A percentile compares a stretch with the other conserved stretches of the same genome.
These are phyloP conservation scores for Colletotrichum truncatum DNA, from an alignment of 2,329 filamentous ascomycete species.

Conservation along the genomic window DNA sequence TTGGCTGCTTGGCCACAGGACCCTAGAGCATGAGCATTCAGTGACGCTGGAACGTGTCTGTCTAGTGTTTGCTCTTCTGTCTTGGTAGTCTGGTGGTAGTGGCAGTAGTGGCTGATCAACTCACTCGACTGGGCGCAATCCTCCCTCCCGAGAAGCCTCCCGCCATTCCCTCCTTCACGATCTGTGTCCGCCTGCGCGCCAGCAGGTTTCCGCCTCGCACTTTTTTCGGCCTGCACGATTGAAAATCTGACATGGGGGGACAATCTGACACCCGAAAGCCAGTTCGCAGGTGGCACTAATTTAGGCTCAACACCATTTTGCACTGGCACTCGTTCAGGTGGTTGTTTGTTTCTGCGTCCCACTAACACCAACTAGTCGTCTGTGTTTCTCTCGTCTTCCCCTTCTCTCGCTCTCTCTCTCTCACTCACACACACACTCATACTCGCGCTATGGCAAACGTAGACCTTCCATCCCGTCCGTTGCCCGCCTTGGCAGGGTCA, in stretches of 20 bases:
- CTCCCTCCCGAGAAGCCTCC: neutral
- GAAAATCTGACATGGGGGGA: neutral
- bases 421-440: neutral
- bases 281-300: neutral
- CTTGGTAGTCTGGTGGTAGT: too few species aligned
- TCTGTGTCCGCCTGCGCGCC: too few species aligned
- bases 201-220: neutral
- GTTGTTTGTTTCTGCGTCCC: neutral
- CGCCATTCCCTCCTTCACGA: too few species aligned
- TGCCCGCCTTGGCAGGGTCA: slow-evolving; percentile 29
- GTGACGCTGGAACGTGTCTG: slow-evolving; percentile 17
- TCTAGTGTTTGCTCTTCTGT: slow-evolving; percentile 12
- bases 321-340: neutral
- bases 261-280: slow-evolving; percentile 13
- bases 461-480: slow-evolving; percentile 6
- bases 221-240: neutral
- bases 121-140: too few species aligned
- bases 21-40: too few species aligned
- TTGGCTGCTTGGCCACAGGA: neutral
- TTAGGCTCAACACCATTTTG: neutral
- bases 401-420: neutral
- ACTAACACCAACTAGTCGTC: too few species aligned
- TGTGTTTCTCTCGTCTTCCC: too few species aligned
- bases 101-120: too few species aligned
- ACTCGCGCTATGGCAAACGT: slow-evolving; percentile 19